Percentiles rank a stretch among this genome's conserved stretches.
phyloP scores from a whole-genome alignment of 306 rosid species.

The Senna tora region DNA sequence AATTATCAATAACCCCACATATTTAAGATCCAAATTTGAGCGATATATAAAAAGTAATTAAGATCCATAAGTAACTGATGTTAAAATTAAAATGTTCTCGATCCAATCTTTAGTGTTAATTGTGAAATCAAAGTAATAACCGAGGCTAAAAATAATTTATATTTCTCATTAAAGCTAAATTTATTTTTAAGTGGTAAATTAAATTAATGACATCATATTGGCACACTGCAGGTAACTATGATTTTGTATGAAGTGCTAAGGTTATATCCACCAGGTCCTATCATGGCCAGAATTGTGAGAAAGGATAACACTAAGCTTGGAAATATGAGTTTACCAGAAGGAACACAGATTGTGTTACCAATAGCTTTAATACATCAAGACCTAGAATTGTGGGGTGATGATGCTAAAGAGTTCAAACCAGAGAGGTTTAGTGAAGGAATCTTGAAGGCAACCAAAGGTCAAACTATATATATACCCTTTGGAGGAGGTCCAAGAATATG shows the following conservation, averaged over 20 bases:
- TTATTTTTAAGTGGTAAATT: no score
- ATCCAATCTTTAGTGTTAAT: no score
- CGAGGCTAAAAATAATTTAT: no score
- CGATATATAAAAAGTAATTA: no score
- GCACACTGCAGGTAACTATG: constrained; percentile 49
- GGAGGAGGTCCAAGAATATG: constrained; percentile 50
- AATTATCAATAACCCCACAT: no score
- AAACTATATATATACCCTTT: constrained; percentile 39
- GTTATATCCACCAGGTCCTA: constrained; percentile 43
- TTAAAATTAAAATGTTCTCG: no score
- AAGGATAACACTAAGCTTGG: constrained; percentile 44
- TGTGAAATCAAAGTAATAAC: no score
- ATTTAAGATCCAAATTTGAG: no score
- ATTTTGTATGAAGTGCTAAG: constrained; percentile 69
- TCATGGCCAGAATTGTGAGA: not conserved
- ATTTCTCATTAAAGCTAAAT: no score
- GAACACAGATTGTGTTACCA: constrained; percentile 18
- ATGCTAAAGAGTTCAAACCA: constrained; percentile 49
- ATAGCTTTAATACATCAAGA: constrained; percentile 43
- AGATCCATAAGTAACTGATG: no score
- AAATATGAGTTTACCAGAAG: constrained; percentile 30
- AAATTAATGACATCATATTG: no score
- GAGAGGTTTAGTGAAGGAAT: constrained; percentile 54
- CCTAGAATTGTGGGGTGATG: constrained; percentile 42
- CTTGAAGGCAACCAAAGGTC: constrained; percentile 41